Base-by-base conservation (phyloP, 352 stramenopile genomes). In the Phytopythium oedochilum region DNA sequence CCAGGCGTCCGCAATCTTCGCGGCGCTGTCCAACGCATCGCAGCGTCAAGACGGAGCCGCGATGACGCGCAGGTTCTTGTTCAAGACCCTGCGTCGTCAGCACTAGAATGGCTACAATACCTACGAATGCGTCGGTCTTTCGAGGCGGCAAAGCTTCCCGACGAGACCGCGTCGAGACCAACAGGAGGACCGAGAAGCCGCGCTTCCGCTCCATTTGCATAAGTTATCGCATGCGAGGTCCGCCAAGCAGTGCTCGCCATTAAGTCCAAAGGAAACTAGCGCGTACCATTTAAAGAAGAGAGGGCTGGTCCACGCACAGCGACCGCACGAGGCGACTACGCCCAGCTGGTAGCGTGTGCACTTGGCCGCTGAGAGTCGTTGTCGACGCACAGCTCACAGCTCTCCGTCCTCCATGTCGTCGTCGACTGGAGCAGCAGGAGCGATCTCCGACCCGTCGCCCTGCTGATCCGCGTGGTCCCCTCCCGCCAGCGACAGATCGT, bases 401-500 rank as follows among this genome's bases (percentile, higher is more conserved):
- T 85, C 64, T 18, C 74, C 61, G 18, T 70, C 61, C 39, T 68
- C 61, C 48, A 57, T 53, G 9, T 61, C 64, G 11, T 67, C 59
- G 7, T 76, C 60, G 0, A 11, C 36, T n/a, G 47, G 22, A 2
- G 35, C 31, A n/a, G 60, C 36, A 5, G 71, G 42, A 10, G 56
- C 61, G 15, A 72, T 45, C 56, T 12, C 61, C 55, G 25, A 46
- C 42, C 32, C 42, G 51, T n/a, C 14, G 29, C 9, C 34, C 50
- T 28, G 36, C 31, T 20, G 44, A 12, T 10, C 44, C 25, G n/a
- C 28, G 35, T 0, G 34, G 26, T 44, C 29, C 20, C 18, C 54
- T 2, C 36, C 28, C n/a, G 55, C 42, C 0, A 92, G 63, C 22
- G 68, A 68, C 17, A 92, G 48, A 5, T 78, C 71, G 29, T 83